phyloP scores from a whole-genome alignment of 202 grass and related monocot genomes.

The Saccharum hybrid region DNA sequence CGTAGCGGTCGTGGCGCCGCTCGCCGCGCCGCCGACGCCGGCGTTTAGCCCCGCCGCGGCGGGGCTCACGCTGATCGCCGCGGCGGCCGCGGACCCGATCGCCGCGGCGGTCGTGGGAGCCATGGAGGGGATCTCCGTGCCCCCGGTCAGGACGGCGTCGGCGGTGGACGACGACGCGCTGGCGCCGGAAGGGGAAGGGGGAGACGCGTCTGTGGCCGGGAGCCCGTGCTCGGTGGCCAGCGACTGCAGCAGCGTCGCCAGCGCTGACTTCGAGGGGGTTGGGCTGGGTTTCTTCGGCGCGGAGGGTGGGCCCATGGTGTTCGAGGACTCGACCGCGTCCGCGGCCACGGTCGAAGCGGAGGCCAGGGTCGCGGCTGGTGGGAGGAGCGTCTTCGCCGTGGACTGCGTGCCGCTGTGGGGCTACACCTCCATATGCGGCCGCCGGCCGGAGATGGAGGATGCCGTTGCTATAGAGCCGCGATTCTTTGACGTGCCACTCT shows the following conservation, averaged over 20 bases:
- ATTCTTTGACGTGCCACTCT: conserved; percentile 76
- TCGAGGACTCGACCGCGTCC: conserved; percentile 46
- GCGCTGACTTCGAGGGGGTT: conserved; percentile 67
- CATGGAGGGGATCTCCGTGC: conserved; percentile 47
- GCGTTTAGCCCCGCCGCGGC: conserved; percentile 45
- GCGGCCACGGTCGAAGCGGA: conserved; percentile 49
- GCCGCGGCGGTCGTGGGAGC: conserved; percentile 34
- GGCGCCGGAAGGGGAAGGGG: conserved; percentile 12
- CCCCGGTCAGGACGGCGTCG: conserved; percentile 46
- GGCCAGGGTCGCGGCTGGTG: conserved; percentile 48
- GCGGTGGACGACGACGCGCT: conserved; percentile 56
- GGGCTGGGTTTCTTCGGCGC: conserved; percentile 43
- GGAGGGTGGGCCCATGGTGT: conserved; percentile 31
- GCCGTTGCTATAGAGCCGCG: conserved; percentile 54
- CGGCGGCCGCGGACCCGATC: conserved; percentile 36
- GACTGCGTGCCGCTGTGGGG: conserved; percentile 95
- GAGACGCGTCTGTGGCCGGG: conserved; percentile 56
- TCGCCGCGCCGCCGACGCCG: conserved; percentile 29
- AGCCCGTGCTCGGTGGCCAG: conserved; percentile 88
- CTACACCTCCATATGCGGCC: conserved; percentile 69
- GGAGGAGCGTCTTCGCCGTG: conserved; percentile 71
- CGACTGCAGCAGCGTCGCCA: conserved; percentile 84
- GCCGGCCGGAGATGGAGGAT: conserved; percentile 93
- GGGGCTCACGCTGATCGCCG: not conserved
- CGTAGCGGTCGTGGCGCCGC: conserved; percentile 43